phyloP scores from a whole-genome alignment of 495 filamentous ascomycete species.

The Haplographium delicatum region DNA sequence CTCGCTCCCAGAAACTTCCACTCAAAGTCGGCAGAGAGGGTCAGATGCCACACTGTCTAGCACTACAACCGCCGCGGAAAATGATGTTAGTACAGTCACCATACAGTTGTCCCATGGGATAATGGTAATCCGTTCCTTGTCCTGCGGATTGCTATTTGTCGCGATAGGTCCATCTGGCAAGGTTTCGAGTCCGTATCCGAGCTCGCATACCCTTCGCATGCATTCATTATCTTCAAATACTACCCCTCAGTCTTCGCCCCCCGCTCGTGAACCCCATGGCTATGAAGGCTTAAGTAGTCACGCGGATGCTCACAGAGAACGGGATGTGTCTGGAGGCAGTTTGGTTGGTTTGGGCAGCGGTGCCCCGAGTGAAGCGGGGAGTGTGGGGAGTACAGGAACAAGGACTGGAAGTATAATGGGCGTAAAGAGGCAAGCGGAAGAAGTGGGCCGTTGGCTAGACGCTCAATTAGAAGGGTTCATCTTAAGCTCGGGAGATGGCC shows the following conservation, averaged over 20 bases:
- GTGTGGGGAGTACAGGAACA: conserved; percentile 17
- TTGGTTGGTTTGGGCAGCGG: conserved; percentile 8
- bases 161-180: conserved; percentile 38
- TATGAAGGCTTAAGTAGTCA: background rate
- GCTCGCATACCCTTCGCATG: background rate
- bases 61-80: conserved; percentile 6
- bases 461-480: conserved; percentile 20
- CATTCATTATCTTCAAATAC: background rate
- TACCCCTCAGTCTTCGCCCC: conserved; percentile 16
- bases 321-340: background rate
- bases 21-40: conserved; percentile 1
- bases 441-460: conserved; percentile 23
- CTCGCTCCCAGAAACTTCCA: conserved; percentile 3
- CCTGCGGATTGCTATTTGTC: conserved; percentile 47
- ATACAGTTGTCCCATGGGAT: conserved; percentile 42
- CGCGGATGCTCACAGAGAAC: background rate
- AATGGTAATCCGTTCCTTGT: conserved; percentile 41
- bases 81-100: conserved; percentile 32
- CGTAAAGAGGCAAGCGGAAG: conserved; percentile 22
- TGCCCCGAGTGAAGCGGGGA: conserved; percentile 18
- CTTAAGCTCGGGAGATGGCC: conserved; percentile 17
- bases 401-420: conserved; percentile 14
- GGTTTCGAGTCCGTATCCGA: background rate
- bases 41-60: conserved; percentile 10
- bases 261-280: background rate